A percentile compares a stretch with the other conserved stretches of the same genome.
These are phyloP conservation scores for Claviceps sp. DNA, from an alignment of 2,329 filamentous ascomycete genomes.

Conservation along the genomic window DNA sequence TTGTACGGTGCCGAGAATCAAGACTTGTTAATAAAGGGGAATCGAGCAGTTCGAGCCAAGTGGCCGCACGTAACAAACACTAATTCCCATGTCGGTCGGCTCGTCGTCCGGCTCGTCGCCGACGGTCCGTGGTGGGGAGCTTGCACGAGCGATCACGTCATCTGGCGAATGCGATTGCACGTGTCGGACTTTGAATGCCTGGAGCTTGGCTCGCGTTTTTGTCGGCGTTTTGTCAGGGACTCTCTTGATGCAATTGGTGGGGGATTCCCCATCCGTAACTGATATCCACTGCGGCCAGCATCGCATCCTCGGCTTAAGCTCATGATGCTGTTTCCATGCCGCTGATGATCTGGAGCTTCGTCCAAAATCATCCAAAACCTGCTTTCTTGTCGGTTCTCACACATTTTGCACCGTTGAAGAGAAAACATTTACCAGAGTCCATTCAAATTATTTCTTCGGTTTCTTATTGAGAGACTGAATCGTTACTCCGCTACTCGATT, in stretches of 20 bases:
- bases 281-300: too few relatives aligned
- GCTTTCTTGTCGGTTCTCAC: neutral
- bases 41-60: neutral
- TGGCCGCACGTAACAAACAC: neutral
- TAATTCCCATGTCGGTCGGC: neutral
- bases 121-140: neutral
- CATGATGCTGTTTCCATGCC: slow-evolving; percentile 16
- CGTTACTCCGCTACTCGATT: neutral
- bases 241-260: too few relatives aligned
- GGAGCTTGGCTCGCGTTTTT: too few relatives aligned
- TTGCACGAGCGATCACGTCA: slow-evolving; percentile 10
- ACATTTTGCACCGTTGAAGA: neutral
- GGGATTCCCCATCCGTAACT: too few relatives aligned
- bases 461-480: neutral
- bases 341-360: neutral
- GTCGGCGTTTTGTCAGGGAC: too few relatives aligned
- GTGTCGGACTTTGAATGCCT: too few relatives aligned
- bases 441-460: neutral
- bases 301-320: slow-evolving; percentile 16
- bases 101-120: neutral
- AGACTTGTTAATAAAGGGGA: too few relatives aligned
- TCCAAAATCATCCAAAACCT: neutral
- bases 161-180: neutral
- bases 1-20: too few relatives aligned
- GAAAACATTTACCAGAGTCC: neutral